Evolutionary conservation across 257 asterid species (phyloP).

Genomic region (Ocimum tenuiflorum): DNA sequence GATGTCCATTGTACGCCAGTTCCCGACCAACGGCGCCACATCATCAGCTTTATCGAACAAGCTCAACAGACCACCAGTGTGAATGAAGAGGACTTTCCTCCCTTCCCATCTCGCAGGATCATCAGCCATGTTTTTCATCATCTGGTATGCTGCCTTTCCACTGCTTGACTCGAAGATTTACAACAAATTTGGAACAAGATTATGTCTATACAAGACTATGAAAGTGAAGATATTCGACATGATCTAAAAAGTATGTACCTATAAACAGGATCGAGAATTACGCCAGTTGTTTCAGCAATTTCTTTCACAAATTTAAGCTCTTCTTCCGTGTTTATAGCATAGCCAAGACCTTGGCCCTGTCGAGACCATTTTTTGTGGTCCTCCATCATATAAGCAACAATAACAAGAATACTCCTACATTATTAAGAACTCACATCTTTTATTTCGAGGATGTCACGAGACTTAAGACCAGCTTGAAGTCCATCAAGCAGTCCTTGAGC

Average conservation of each 20-base stretch:
- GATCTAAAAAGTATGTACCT: conserved; percentile 34
- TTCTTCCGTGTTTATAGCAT: conserved; percentile 73
- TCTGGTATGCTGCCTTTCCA: conserved; percentile 73
- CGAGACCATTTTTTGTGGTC: neutral
- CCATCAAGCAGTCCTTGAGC: conserved; percentile 82
- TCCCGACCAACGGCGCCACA: conserved; percentile 48
- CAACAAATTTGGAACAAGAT: no score
- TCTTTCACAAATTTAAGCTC: conserved; percentile 69
- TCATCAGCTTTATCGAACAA: conserved; percentile 72
- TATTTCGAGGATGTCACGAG: conserved; percentile 65
- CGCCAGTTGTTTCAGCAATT: conserved; percentile 77
- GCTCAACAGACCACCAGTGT: conserved; percentile 84
- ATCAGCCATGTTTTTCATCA: conserved; percentile 71
- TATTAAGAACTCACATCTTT: conserved; percentile 42
- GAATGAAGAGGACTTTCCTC: conserved; percentile 74
- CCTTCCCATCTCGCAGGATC: conserved; percentile 86
- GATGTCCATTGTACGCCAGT: conserved; percentile 69
- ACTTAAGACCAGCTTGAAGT: conserved; percentile 56
- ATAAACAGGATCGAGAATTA: conserved; percentile 90
- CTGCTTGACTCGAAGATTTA: no score
- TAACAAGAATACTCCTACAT: no score
- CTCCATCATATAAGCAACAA: no score
- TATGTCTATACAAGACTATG: no score
- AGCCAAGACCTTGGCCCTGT: conserved; percentile 96
- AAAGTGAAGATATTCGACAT: no score